These are phyloP conservation scores for Ceratobasidium sp. DNA, from an alignment of 1,284 basidiomycete species.

Conservation along the genomic window DNA sequence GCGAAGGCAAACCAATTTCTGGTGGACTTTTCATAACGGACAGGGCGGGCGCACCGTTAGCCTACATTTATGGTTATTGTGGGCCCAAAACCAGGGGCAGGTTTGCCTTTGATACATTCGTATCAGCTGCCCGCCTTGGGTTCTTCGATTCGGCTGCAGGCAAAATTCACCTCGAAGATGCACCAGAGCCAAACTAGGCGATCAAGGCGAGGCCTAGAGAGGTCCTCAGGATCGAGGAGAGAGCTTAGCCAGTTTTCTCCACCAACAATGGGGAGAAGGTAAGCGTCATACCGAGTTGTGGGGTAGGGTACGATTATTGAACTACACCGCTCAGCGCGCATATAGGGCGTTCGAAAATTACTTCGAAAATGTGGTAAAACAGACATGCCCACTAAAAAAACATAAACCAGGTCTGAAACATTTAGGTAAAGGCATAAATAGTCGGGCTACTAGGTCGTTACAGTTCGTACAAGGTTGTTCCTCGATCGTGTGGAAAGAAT, in stretches of 20 bases:
- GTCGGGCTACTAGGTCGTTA: background rate
- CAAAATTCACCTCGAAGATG: slow-evolving; percentile 43
- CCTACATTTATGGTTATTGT: slow-evolving; percentile 48
- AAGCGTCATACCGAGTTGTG: background rate
- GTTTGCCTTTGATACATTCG: background rate
- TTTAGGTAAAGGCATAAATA: background rate
- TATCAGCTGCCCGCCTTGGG: background rate
- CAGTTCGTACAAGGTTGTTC: background rate
- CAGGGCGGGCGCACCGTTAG: slow-evolving; percentile 46
- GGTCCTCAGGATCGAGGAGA: slow-evolving; percentile 46
- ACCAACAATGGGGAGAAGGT: slow-evolving; percentile 38
- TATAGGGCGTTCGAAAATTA: slow-evolving; percentile 19
- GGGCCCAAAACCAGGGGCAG: slow-evolving; percentile 49
- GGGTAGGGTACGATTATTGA: background rate
- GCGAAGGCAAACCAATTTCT: slow-evolving; percentile 47
- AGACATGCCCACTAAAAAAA: background rate
- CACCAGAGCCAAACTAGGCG: slow-evolving; percentile 38
- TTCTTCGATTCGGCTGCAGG: background rate
- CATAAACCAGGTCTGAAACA: background rate
- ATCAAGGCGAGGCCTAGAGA: slow-evolving; percentile 47
- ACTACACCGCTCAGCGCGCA: slow-evolving; percentile 27
- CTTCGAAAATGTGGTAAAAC: too few relatives aligned
- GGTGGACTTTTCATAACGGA: slow-evolving; percentile 47
- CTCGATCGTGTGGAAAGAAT: background rate
- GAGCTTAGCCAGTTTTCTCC: slow-evolving; percentile 47